Conservation (phyloP, 2,329 filamentous ascomycete genomes). For the Fonsecaea erecta region DNA sequence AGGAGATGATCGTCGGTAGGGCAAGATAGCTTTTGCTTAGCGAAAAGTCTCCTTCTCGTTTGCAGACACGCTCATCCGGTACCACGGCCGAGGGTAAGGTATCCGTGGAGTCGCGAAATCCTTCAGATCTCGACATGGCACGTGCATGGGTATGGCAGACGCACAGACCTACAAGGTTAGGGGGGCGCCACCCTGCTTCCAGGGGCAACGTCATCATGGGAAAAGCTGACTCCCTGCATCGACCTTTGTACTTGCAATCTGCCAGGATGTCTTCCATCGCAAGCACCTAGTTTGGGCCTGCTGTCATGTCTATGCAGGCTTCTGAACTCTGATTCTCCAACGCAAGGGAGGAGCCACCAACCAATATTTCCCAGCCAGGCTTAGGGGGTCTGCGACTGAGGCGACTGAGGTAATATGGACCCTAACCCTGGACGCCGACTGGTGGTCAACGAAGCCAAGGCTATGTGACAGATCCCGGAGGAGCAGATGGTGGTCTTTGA, state of each 20-base stretch:
- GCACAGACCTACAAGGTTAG: not conserved
- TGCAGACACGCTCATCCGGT: not conserved
- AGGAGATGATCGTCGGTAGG: not conserved
- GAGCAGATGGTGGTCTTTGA: not conserved
- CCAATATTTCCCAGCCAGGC: not conserved
- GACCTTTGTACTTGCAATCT: not conserved
- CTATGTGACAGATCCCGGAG: not conserved
- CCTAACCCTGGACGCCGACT: not conserved
- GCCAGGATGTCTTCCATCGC: not conserved
- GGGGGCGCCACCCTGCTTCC: not conserved
- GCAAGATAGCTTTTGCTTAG: not conserved
- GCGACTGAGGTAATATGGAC: not conserved
- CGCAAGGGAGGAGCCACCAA: not conserved
- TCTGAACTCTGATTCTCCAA: not conserved
- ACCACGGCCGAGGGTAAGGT: not conserved
- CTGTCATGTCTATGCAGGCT: not conserved
- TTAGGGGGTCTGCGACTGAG: not conserved
- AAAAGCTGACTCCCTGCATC: not conserved
- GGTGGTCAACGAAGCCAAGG: not conserved
- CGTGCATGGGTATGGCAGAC: not conserved
- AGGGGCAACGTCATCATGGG: not conserved
- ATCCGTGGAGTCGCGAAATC: not conserved
- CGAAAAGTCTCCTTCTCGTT: not conserved
- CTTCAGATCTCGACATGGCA: not conserved
- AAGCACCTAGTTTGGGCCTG: not conserved